Evolutionary conservation across 2,329 filamentous ascomycete species (phyloP), one percentile per base, ranked within the genome.

Genomic region (Botrytis medusae): DNA sequence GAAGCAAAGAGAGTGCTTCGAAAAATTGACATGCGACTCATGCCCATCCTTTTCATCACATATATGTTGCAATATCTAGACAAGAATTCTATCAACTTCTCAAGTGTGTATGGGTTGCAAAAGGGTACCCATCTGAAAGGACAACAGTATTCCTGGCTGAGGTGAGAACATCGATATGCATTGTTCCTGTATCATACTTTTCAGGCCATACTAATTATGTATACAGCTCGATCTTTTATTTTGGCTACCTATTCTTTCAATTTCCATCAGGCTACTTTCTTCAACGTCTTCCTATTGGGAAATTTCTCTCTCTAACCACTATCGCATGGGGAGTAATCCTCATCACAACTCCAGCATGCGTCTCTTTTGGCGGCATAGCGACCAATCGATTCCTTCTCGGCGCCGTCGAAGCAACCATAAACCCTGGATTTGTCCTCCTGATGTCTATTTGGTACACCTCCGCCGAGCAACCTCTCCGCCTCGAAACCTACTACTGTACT

Each of bases 51-150:
- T 16, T 89, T 89, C 74, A 76, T 86, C 60, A 88, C 86, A 0
- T 90, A 90, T 77, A 86, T 86, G 81, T 79, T 90, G 75, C 88
- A 89, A 77, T 90, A 89, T 73, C 88, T 90, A 83, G 88, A 90
- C 79, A 90, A 90, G 79, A 86, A 86, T 77, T 82, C 83, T 0
- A 83, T 86, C 79, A 86, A 86, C 76, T 87, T 87, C 78, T 85
- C 85, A 12, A 84, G 83, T 72, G 84, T 84, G 0, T 87, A 85
- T 76, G 86, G 85, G 0, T 78, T 87, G 20, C 79, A 85, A 61
- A 78, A 84, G 48, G 85, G 83, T 1, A 86, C 85, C 0, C 79
- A 87, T 71, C 81, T 89, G 9, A 76, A 82, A 12, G 84, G 84
- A 18, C 82, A 87, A 73, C 82, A 88, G 71, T 89, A 87, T 76